Evolutionary conservation across 2,329 filamentous ascomycete genomes (phyloP).

Genomic region (Dothistroma septosporum): DNA sequence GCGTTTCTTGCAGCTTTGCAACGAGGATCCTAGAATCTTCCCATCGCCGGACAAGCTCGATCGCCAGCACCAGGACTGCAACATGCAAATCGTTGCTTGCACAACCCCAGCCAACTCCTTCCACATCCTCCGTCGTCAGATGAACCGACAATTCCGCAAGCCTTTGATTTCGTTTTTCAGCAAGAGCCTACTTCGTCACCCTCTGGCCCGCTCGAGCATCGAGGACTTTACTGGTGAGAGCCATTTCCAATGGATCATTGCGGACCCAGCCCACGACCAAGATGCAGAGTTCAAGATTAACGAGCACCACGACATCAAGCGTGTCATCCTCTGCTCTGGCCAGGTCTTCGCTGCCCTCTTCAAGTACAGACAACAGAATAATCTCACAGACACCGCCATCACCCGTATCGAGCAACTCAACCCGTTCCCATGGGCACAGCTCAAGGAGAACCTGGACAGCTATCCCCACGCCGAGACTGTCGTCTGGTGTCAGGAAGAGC

Average conservation of each 20-base stretch:
- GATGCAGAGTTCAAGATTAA: constrained; percentile 60
- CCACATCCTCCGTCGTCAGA: constrained; percentile 93
- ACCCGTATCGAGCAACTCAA: constrained; percentile 96
- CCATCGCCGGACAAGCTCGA: constrained; percentile 83
- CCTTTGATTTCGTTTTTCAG: constrained; percentile 98
- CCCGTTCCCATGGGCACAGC: constrained; percentile 96
- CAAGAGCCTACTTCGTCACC: constrained; percentile 92
- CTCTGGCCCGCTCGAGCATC: constrained; percentile 80
- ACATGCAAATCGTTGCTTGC: constrained; percentile 98
- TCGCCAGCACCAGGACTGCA: constrained; percentile 98
- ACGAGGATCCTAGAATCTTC: constrained; percentile 93
- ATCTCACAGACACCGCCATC: constrained; percentile 85
- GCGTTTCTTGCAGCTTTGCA: constrained; percentile 93
- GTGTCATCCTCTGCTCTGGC: constrained; percentile 88
- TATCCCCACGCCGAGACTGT: constrained; percentile 98
- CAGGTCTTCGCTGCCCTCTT: constrained; percentile 88
- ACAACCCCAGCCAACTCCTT: constrained; percentile 95
- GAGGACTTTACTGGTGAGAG: constrained; percentile 88
- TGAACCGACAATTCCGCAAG: constrained; percentile 99
- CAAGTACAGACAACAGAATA: constrained; percentile 85
- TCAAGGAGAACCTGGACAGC: constrained; percentile 91
- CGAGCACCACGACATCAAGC: constrained; percentile 79
- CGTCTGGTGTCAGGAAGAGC: constrained; percentile 97
- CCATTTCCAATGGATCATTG: constrained; percentile 95
- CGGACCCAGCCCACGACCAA: constrained; percentile 76